phyloP scores from a whole-genome alignment of 768 basidiomycete genomes.

The Boletus coccyginus region DNA sequence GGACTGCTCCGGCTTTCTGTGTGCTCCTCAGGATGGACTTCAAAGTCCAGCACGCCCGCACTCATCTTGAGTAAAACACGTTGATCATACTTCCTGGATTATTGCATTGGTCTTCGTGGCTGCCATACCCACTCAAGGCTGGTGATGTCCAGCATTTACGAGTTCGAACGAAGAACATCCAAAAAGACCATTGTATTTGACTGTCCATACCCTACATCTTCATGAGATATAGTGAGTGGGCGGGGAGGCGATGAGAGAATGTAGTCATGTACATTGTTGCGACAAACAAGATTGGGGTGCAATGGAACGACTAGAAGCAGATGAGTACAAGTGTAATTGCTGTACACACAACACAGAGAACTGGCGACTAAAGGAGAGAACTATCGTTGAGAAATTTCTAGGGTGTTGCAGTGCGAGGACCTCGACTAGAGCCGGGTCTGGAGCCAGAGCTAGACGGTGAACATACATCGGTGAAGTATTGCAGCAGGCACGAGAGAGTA shows the following conservation, averaged over 20 bases:
- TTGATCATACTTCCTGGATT: background rate
- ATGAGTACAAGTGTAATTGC: constrained; percentile 21
- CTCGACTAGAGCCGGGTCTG: constrained; percentile 31
- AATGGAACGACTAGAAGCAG: constrained; percentile 12
- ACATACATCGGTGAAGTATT: background rate
- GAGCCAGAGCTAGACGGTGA: constrained; percentile 18
- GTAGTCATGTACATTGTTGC: constrained; percentile 21
- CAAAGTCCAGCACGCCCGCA: background rate
- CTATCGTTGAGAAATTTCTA: constrained; percentile 16
- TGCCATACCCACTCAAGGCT: background rate
- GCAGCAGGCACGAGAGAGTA: background rate
- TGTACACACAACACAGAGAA: constrained; percentile 17
- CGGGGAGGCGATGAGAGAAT: constrained; percentile 7
- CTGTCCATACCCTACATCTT: constrained; percentile 20
- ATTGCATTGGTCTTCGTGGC: no score
- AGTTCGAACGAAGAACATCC: background rate
- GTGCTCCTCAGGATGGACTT: background rate
- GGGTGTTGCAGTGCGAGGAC: constrained; percentile 22
- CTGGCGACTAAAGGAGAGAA: background rate
- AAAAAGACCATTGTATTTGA: constrained; percentile 7
- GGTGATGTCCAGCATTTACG: background rate
- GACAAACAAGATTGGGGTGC: constrained; percentile 13
- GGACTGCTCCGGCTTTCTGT: background rate
- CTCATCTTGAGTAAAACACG: background rate
- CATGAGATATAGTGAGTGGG: constrained; percentile 11